A percentile compares a stretch with the other conserved stretches of the same genome.
Evolutionary conservation across 1,139 yeast genomes (phyloP).

Genomic region (Taphrina wiesneri): DNA sequence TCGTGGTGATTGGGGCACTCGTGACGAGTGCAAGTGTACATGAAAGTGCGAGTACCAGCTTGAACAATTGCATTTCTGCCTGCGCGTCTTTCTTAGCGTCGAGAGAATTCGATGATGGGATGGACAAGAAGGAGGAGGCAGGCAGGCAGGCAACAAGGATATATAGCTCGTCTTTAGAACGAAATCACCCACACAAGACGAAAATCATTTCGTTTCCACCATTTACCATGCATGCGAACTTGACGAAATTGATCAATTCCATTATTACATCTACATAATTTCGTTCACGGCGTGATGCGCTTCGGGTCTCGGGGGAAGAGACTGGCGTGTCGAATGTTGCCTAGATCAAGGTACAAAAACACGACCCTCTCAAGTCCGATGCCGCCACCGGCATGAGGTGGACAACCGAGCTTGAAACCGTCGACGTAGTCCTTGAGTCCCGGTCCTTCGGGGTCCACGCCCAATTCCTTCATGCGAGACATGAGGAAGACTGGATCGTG

Average conservation of each 20-base stretch:
- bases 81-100: not conserved
- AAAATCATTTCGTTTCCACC: too few species aligned
- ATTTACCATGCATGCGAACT: too few species aligned
- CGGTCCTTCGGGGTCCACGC: constrained; percentile 72
- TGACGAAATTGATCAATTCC: not conserved
- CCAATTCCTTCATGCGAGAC: constrained; percentile 81
- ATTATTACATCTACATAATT: not conserved
- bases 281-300: constrained; percentile 70
- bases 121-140: not conserved
- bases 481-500: constrained; percentile 84
- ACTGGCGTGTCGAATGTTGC: constrained; percentile 95
- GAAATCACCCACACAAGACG: too few species aligned
- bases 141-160: not conserved
- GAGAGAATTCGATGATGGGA: not conserved
- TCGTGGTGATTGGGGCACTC: not conserved
- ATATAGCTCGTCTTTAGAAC: not conserved
- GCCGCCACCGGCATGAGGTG: constrained; percentile 99
- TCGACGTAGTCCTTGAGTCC: constrained; percentile 90
- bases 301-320: constrained; percentile 98
- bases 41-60: too few species aligned
- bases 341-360: constrained; percentile 94
- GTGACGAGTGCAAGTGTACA: not conserved
- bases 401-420: constrained; percentile 90
- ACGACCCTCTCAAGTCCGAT: constrained; percentile 98
- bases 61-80: not conserved